Percentiles rank a stretch among this genome's conserved stretches.
Conservation (phyloP, 1,139 yeast species). For the Pichiaceae sp. region DNA sequence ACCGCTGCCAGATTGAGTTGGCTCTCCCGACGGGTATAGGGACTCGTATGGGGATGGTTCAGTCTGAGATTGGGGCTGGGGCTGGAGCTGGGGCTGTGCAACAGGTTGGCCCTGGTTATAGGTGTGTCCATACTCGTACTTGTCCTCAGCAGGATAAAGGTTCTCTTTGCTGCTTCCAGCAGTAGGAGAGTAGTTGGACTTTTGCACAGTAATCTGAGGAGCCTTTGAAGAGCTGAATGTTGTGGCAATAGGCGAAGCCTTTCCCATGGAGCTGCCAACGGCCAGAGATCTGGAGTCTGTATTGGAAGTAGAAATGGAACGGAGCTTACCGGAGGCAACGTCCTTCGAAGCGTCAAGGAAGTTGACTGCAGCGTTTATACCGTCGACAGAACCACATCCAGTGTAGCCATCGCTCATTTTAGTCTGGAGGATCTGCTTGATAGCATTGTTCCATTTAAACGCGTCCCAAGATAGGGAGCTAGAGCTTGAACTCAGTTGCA, state of each 20-base stretch:
- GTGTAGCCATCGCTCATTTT: slow-evolving; percentile 69
- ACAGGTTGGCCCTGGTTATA: neutral
- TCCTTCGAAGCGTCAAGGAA: slow-evolving; percentile 31
- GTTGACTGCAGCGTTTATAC: slow-evolving; percentile 49
- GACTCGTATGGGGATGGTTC: neutral
- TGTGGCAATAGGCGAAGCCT: neutral
- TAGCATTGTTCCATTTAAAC: slow-evolving; percentile 57
- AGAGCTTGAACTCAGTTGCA: slow-evolving; percentile 29
- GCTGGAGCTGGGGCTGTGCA: neutral
- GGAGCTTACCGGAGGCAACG: slow-evolving; percentile 1
- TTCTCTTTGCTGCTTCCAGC: too few relatives aligned
- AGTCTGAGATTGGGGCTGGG: neutral
- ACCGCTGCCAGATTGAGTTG: neutral
- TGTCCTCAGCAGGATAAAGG: neutral
- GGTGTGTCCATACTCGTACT: neutral
- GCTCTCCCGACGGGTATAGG: neutral
- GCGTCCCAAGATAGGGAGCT: slow-evolving; percentile 50
- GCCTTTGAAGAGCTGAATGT: neutral
- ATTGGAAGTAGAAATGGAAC: slow-evolving; percentile 1
- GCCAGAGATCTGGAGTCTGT: neutral
- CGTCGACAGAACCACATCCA: slow-evolving; percentile 72
- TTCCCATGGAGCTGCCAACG: neutral
- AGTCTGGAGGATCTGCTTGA: slow-evolving; percentile 54
- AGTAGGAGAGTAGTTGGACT: too few relatives aligned
- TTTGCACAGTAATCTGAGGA: neutral